These are phyloP conservation scores for Pholiota conissans DNA, from an alignment of 768 basidiomycete species.

Conservation along the genomic window DNA sequence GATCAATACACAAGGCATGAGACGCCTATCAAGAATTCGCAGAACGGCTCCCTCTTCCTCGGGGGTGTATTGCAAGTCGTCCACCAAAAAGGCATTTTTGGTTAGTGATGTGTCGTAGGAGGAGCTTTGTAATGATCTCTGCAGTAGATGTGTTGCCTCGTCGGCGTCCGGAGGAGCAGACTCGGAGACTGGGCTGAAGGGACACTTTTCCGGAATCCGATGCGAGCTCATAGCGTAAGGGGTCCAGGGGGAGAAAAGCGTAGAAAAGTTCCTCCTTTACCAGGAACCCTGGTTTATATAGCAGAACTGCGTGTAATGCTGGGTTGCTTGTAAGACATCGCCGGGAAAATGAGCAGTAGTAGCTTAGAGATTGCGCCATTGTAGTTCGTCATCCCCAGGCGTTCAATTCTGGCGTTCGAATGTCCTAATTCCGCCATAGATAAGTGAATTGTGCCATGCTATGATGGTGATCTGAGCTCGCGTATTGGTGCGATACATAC, in stretches of 20 bases:
- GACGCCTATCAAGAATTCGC: conserved; percentile 19
- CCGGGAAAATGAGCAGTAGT: conserved; percentile 16
- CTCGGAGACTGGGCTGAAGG: not conserved
- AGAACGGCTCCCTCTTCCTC: conserved; percentile 34
- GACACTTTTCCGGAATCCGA: conserved; percentile 1
- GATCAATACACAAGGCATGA: conserved; percentile 34
- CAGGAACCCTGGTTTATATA: too few relatives aligned
- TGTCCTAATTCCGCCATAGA: conserved; percentile 1
- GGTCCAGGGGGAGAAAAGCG: conserved; percentile 1
- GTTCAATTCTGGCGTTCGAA: not conserved
- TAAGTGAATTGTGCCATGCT: not conserved
- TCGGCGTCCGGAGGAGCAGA: not conserved
- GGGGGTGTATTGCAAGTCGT: conserved; percentile 27
- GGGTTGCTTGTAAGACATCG: conserved; percentile 5
- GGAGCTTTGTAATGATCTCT: not conserved
- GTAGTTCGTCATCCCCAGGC: not conserved
- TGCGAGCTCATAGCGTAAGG: not conserved
- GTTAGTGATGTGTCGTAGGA: not conserved
- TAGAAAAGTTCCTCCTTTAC: too few relatives aligned
- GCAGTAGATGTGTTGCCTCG: conserved; percentile 16
- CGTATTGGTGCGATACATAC: too few relatives aligned
- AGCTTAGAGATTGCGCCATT: conserved; percentile 24
- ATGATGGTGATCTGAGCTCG: not conserved
- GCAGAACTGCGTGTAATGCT: too few relatives aligned
- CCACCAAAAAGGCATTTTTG: conserved; percentile 27